Evolutionary conservation across 345 rosid species (phyloP), one percentile per base, ranked within the genome.

Genomic region (Isatis tinctoria): DNA sequence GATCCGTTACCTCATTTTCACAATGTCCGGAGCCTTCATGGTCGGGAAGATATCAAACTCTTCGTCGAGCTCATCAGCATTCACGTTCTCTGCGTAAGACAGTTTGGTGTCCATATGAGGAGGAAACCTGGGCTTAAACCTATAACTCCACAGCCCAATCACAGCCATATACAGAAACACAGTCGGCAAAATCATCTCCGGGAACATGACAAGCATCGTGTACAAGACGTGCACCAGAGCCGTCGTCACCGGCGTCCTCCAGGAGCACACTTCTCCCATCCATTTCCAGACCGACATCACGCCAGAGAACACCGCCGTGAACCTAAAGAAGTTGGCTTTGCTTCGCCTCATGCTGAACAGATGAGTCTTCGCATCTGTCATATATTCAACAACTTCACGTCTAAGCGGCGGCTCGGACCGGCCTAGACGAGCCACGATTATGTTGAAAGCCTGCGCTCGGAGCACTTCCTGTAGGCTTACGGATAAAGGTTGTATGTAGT

Each of bases 11-110:
- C 99, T 87, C 84, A 79, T 65, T 59, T 88, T 85, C 14, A 90
- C 87, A 13, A 84, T 24, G 10, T 88, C 88, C 0, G 86, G 22
- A 70, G 80, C 79, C 36, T 70, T 74, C 0, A 78, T 53, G 36
- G 98, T 84, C 2, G 98, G 99, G 59, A 87, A 95, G 0, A 79
- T 60, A 74, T 95, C 99, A n/a, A 95, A 92, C 74, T 95, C 98
- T 65, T 92, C 99, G 18, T 92, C 99, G 2, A 92, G 88, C 78
- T 95, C 99, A 68, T 92, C 99, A 12, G 88, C 83, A 53, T 70
- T 69, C 13, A 74, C 87, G 20, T 53, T 78, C 16, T 90, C 91
- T 13, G 96, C 92, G 43, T 79, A 61, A 8, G 98, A 95, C 2
- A 95, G 69, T 28, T 85, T 88, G 3, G 89, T 81, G 78, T 92